Evolutionary conservation across 768 basidiomycete genomes (phyloP).

Genomic region (Tylopilus subfusipes): DNA sequence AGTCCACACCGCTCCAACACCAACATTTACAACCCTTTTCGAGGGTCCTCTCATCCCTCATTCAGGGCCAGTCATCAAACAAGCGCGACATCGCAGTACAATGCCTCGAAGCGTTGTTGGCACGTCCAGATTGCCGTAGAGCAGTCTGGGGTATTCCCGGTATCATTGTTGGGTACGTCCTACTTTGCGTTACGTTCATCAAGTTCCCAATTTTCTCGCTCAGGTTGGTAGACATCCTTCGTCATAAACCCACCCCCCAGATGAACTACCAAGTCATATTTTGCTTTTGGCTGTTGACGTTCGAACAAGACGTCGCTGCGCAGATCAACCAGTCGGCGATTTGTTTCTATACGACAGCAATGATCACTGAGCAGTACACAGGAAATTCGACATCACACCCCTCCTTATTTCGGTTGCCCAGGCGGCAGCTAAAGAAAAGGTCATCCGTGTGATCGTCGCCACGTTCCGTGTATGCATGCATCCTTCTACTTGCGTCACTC

Average conservation of each 20-base stretch:
- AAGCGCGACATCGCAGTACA: conserved; percentile 90
- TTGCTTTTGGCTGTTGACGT: conserved; percentile 92
- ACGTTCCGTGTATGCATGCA: conserved; percentile 68
- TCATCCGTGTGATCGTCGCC: conserved; percentile 88
- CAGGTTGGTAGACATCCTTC: conserved; percentile 82
- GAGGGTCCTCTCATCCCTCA: conserved; percentile 52
- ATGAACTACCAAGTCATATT: conserved; percentile 94
- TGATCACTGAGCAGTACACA: conserved; percentile 30
- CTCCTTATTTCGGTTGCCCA: conserved; percentile 81
- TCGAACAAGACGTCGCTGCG: conserved; percentile 81
- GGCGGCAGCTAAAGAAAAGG: conserved; percentile 93
- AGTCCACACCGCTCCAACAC: conserved; percentile 44
- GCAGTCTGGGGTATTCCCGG: conserved; percentile 76
- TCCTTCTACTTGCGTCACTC: not conserved
- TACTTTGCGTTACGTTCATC: not conserved
- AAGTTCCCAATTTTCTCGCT: not conserved
- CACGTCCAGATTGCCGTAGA: conserved; percentile 74
- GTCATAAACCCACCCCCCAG: conserved; percentile 80
- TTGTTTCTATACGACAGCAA: not conserved
- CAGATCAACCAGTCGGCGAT: conserved; percentile 76
- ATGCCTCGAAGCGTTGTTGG: conserved; percentile 79
- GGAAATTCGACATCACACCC: conserved; percentile 88
- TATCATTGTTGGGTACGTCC: conserved; percentile 61
- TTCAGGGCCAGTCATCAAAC: conserved; percentile 57
- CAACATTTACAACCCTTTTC: conserved; percentile 62